Evolutionary conservation across 371 early-diverging fungal genomes (phyloP), one percentile per base, ranked within the genome.

Genomic region (Choanephora cucurbitarum): DNA sequence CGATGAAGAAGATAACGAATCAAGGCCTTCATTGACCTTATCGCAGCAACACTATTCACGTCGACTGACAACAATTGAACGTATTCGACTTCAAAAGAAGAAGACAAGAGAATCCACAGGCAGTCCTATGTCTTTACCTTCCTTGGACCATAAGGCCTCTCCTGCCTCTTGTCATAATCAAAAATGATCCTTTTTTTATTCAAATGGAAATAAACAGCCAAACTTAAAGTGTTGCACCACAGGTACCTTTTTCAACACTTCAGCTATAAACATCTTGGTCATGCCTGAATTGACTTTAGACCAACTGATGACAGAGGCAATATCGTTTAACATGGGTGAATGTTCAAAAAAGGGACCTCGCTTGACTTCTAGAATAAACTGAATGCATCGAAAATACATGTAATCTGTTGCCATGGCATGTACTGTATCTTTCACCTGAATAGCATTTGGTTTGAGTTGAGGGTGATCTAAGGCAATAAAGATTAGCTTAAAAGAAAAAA

Each of bases 171-270:
- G n/a, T n/a, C n/a, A n/a, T n/a, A n/a, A n/a, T n/a, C n/a, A n/a
- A n/a, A 28, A 19, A 28, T 28, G 5, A 28, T 28, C 28, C 7
- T 28, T 5, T 47, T 14, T 13, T 31, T 46, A 9, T 40, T 66
- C 60, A 58, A 78, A 84, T 8, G 85, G 84, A 49, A 86, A 69
- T 17, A 87, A 57, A 28, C 41, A 51, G 7, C 99, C 98, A 85
- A 98, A 98, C 56, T 87, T 79, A 67, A 99, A 88, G 67, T 99
- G 99, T 78, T 99, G 99, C 50, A 98, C 93, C 4, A 99, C 95
- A 0, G 99, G 99, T 42, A 94, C 81, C 75, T 97, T 98, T 34
- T 83, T 82, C 19, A 99, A 70, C 2, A 99, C 99, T 66, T 98
- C 98, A 0, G 90, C 97, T 34, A 88, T 67, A 75, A 93, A 99